Evolutionary conservation across 1,284 basidiomycete species (phyloP), one percentile per base, ranked within the genome.

Genomic region (Tilletia horrida): DNA sequence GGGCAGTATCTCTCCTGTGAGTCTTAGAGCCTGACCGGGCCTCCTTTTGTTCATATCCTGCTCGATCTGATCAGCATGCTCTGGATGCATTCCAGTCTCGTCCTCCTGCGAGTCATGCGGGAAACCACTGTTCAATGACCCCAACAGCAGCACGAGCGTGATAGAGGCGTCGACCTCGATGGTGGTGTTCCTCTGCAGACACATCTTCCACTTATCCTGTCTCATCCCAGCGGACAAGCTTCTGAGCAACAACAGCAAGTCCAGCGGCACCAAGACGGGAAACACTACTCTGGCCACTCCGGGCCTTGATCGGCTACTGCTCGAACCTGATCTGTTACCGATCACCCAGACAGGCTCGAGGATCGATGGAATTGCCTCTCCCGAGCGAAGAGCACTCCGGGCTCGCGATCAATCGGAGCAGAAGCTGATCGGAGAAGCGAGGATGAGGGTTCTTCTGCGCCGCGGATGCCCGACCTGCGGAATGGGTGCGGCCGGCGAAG

Each of bases 181-280:
- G n/a, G 69, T 79, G 21, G 50, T 81, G 14, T 81, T 76, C 52
- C 68, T 81, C 14, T 81, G 79, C 65, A 69, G 72, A 29, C 78
- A 81, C 64, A 69, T 72, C 2, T 71, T 74, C 65, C 79, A 81
- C 63, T 47, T 78, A 0, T 66, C 70, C 14, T 81, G 79, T 48
- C 61, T 71, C 42, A 31, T 71, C 21, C 23, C 61, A 16, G 35
- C 61, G 35, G 61, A 59, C 55, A 25, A 29, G 27, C 27, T 59
- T 3, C 29, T 29, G 25, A 59, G 21, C 55, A n/a, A 57, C 21
- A 16, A 16, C 8, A 14, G 55, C 55, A 29, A 35, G 16, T 31
- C 27, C 13, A 59, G 25, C 55, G 50, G 13, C 27, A 31, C 27
- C n/a, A 48, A 66, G 29, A 25, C 61, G 18, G 52, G 61, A 11